phyloP scores from a whole-genome alignment of 805 yeast genomes.

The Zygoascus ofunaensis region DNA sequence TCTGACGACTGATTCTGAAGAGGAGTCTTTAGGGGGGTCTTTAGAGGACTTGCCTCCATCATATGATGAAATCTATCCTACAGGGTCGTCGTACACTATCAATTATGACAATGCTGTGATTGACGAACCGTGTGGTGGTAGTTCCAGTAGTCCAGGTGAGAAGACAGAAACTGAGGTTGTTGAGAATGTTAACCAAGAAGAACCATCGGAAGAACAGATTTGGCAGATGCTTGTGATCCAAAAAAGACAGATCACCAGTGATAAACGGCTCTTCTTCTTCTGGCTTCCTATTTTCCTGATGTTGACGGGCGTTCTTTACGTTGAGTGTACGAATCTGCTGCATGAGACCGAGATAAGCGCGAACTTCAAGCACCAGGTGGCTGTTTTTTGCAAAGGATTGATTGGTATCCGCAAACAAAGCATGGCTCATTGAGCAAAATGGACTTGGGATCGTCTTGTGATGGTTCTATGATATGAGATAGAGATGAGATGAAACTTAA shows the following conservation, averaged over 20 bases:
- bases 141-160: not conserved
- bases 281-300: slow-evolving; percentile 73
- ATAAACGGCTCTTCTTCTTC: slow-evolving; percentile 77
- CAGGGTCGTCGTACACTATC: slow-evolving; percentile 12
- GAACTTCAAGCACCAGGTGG: slow-evolving; percentile 6
- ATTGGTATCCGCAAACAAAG: slow-evolving; percentile 2
- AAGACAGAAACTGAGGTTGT: not conserved
- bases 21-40: not conserved
- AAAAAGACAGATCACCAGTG: slow-evolving; percentile 48
- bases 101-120: slow-evolving; percentile 16
- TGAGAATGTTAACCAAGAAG: slow-evolving; percentile 17
- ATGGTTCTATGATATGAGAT: no score
- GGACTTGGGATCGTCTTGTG: no score
- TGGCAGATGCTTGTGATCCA: not conserved
- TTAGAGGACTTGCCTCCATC: slow-evolving; percentile 17
- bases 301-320: slow-evolving; percentile 26
- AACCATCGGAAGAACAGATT: slow-evolving; percentile 28
- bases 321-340: slow-evolving; percentile 13
- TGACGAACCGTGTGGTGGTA: slow-evolving; percentile 9
- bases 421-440: no score
- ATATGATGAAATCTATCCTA: slow-evolving; percentile 23
- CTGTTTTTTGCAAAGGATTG: slow-evolving; percentile 6
- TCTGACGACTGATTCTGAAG: not conserved
- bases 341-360: slow-evolving; percentile 8
- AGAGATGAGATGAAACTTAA: no score